Conservation (phyloP, 2,329 filamentous ascomycete genomes). For the Aspergillus flavus region DNA sequence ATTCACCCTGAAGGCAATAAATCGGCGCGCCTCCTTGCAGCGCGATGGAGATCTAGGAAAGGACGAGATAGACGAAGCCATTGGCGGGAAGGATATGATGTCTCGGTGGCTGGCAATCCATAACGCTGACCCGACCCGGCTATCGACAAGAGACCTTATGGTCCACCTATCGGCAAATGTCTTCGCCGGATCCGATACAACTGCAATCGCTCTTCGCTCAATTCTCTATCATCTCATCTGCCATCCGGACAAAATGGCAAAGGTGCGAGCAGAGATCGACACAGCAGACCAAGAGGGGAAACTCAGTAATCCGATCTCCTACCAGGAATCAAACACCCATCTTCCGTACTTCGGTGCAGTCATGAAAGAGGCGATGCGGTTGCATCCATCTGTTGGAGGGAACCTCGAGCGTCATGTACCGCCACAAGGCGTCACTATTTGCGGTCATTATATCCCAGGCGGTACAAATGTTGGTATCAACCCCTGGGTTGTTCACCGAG, state of each 20-base stretch:
- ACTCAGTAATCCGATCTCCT: conserved; percentile 25
- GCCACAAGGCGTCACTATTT: conserved; percentile 28
- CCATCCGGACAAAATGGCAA: conserved; percentile 26
- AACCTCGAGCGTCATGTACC: conserved; percentile 41
- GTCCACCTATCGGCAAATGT: conserved; percentile 23
- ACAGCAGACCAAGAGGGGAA: conserved; percentile 24
- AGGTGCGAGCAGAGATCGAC: conserved; percentile 45
- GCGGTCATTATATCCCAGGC: conserved; percentile 35
- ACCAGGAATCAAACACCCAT: conserved; percentile 27
- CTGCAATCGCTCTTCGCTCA: background rate
- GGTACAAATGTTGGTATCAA: conserved; percentile 50
- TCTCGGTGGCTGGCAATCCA: conserved; percentile 33
- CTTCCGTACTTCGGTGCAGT: conserved; percentile 40
- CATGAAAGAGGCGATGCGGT: conserved; percentile 41
- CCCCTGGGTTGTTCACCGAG: conserved; percentile 47
- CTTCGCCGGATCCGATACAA: conserved; percentile 11
- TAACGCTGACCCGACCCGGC: conserved; percentile 27
- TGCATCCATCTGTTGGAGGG: conserved; percentile 40
- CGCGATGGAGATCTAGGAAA: conserved; percentile 16
- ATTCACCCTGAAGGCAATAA: conserved; percentile 38
- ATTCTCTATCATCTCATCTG: conserved; percentile 4
- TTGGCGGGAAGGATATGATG: conserved; percentile 33
- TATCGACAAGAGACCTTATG: conserved; percentile 32
- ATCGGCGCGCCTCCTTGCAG: conserved; percentile 26
- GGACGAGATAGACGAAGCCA: background rate